These are phyloP conservation scores for Antrodiella citrinella DNA, from an alignment of 768 basidiomycete genomes.

Conservation along the genomic window DNA sequence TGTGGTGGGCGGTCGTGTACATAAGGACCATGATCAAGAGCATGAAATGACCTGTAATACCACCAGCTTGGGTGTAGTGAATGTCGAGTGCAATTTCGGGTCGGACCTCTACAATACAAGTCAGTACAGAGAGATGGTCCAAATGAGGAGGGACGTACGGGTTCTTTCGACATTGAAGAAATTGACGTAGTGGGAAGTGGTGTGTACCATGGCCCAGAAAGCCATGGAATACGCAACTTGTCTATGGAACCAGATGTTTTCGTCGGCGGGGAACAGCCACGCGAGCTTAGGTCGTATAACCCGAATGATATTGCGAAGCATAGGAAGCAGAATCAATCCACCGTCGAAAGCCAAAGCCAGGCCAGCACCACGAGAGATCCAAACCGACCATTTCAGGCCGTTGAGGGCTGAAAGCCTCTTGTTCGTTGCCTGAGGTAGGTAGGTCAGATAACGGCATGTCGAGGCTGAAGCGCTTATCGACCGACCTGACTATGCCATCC, in stretches of 20 bases:
- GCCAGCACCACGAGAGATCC: constrained; percentile 87
- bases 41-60: constrained; percentile 96
- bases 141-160: constrained; percentile 38
- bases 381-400: constrained; percentile 73
- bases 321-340: constrained; percentile 77
- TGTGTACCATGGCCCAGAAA: constrained; percentile 90
- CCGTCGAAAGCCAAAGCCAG: constrained; percentile 85
- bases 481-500: constrained; percentile 85
- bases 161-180: constrained; percentile 87
- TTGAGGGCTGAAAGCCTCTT: constrained; percentile 66
- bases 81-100: constrained; percentile 70
- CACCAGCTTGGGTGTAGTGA: constrained; percentile 83
- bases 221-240: constrained; percentile 93
- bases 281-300: constrained; percentile 70
- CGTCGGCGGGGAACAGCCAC: constrained; percentile 88
- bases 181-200: constrained; percentile 90
- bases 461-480: constrained; percentile 2
- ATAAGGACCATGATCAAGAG: constrained; percentile 88
- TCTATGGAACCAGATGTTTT: constrained; percentile 94
- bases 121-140: neutral
- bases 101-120: constrained; percentile 57
- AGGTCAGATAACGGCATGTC: constrained; percentile 5
- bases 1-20: constrained; percentile 86
- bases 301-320: constrained; percentile 84
- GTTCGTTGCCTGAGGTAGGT: constrained; percentile 46